Evolutionary conservation across 352 stramenopile genomes (phyloP), one percentile per base, ranked within the genome.

Genomic region (Pythium vanterpoolii): DNA sequence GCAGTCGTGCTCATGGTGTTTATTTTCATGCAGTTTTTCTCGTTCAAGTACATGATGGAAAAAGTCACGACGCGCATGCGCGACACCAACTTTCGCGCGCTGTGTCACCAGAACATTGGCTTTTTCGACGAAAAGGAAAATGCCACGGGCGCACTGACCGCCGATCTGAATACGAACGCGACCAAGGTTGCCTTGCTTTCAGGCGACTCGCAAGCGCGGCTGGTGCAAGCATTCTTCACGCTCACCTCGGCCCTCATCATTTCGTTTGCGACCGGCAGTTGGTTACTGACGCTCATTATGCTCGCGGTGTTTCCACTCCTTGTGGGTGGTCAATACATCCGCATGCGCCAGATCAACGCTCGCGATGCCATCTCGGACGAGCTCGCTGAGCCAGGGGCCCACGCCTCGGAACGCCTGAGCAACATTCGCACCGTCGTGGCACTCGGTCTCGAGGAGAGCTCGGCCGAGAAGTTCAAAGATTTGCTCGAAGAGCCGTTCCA

Each of bases 211-310:
- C 69, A 73, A 27, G 65, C n/a, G 14, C 60, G 70, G 10, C 44
- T 79, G 19, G 42, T 82, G 5, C 62, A 77, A 39, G 66, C 60
- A 6, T 13, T 70, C 13, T 68, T 74, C 33, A 77, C 67, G 9
- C 19, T 77, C 19, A 27, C 71, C 19, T 47, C 67, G n/a, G 71
- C 62, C 8, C 52, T 77, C 8, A 23, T 65, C 7, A 72, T 84
- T 39, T 74, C 75, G 26, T 71, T 83, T 26, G 70, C 76, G 21
- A 36, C 52, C 3, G 74, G 66, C 13, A 68, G 56, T 21, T 86
- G 75, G 74, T 38, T 75, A 38, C 46, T 89, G 7, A 78, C 72
- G 8, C 59, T 85, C 13, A 66, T 86, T 42, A 76, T 86, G 58
- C 38, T 79, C 10, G 65, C 61, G 14, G 64, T 76, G 5, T 66